Evolutionary conservation across 768 basidiomycete genomes (phyloP).

Genomic region (Tulasnella sp.): DNA sequence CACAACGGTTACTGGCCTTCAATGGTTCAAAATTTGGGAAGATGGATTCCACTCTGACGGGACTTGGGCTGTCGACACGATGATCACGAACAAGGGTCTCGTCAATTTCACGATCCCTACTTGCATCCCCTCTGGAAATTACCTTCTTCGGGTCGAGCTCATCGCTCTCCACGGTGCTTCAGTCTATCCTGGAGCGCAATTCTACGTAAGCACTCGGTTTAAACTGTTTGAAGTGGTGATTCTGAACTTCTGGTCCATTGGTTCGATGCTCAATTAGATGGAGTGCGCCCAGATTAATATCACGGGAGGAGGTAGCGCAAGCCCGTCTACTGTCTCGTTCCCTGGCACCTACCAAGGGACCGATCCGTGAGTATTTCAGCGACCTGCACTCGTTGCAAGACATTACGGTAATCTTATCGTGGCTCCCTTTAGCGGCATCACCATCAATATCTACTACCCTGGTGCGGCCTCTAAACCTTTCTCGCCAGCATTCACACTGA

Average conservation of each 20-base stretch:
- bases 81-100: constrained; percentile 45
- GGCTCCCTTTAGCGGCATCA: neutral
- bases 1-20: constrained; percentile 33
- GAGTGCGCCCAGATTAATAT: constrained; percentile 36
- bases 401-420: neutral
- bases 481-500: neutral
- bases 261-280: constrained; percentile 26
- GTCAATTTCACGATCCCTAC: constrained; percentile 42
- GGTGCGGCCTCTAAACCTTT: neutral
- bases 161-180: constrained; percentile 17
- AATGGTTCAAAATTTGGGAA: constrained; percentile 20
- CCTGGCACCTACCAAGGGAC: constrained; percentile 24
- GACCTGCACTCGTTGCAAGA: neutral
- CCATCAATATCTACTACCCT: constrained; percentile 17
- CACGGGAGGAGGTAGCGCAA: constrained; percentile 32
- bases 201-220: constrained; percentile 40
- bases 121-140: constrained; percentile 42
- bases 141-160: constrained; percentile 42
- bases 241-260: constrained; percentile 42
- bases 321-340: constrained; percentile 24
- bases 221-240: constrained; percentile 33
- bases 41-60: constrained; percentile 5
- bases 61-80: constrained; percentile 42
- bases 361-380: constrained; percentile 2
- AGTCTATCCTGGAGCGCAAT: constrained; percentile 37